Evolutionary conservation across 306 rosid genomes (phyloP).

Genomic region (Pueraria montana): DNA sequence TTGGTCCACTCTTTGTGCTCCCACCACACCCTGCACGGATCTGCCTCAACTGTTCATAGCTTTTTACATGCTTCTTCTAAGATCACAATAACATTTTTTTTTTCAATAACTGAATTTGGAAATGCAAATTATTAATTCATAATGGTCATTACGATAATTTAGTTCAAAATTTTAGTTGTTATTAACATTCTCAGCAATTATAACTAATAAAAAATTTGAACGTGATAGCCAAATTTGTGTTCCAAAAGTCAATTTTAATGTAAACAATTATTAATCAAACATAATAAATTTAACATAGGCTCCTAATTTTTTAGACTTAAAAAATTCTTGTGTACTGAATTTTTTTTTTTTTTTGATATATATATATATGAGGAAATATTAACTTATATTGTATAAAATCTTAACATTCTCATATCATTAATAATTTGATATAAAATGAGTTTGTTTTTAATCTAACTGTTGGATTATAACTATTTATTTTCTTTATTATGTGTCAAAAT

Average conservation of each 20-base stretch:
- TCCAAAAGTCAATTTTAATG: not conserved
- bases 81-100: not conserved
- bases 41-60: not conserved
- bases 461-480: too few species aligned
- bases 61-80: not conserved
- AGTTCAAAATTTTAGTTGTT: not conserved
- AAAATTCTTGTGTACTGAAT: not conserved
- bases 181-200: not conserved
- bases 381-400: not conserved
- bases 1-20: slow-evolving; percentile 33
- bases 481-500: too few species aligned
- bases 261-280: not conserved
- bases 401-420: too few species aligned
- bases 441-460: too few species aligned
- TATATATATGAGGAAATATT: not conserved
- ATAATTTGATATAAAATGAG: too few species aligned
- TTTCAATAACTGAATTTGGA: not conserved
- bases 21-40: slow-evolving; percentile 43
- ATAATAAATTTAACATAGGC: not conserved
- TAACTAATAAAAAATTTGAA: not conserved
- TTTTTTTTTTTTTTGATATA: too few species aligned
- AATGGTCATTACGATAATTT: not conserved
- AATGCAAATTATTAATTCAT: not conserved
- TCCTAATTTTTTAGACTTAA: not conserved
- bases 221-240: too few species aligned